Conservation (phyloP, 805 yeast species). For the Candida orba region DNA sequence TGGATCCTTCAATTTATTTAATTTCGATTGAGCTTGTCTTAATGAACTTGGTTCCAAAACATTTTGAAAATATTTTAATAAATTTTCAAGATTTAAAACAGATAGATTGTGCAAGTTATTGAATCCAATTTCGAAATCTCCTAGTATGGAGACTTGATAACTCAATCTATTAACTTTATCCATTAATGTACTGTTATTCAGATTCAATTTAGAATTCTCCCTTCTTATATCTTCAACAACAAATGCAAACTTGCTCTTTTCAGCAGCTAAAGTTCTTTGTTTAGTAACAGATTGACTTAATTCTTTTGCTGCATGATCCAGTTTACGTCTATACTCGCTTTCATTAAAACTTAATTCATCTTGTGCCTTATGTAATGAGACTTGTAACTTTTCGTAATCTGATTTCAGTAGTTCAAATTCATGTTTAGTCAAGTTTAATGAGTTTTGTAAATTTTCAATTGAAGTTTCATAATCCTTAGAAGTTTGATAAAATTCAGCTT, state of each 20-base stretch:
- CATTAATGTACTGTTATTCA: constrained; percentile 31
- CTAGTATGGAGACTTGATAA: constrained; percentile 18
- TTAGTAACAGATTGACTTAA: constrained; percentile 35
- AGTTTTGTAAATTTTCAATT: constrained; percentile 7
- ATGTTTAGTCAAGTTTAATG: constrained; percentile 10
- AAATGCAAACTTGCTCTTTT: constrained; percentile 36
- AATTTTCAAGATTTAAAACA: constrained; percentile 39
- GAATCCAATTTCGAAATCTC: constrained; percentile 34
- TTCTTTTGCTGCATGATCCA: constrained; percentile 32
- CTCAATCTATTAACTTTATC: constrained; percentile 30
- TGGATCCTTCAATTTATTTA: constrained; percentile 33
- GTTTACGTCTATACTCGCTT: constrained; percentile 23
- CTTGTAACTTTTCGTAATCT: constrained; percentile 22
- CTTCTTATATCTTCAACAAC: constrained; percentile 31
- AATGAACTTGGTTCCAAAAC: constrained; percentile 54
- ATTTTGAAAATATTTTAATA: constrained; percentile 43
- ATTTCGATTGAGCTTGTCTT: constrained; percentile 48
- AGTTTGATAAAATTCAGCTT: constrained; percentile 7
- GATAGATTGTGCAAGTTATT: constrained; percentile 35
- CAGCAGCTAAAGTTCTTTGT: constrained; percentile 37
- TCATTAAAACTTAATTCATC: constrained; percentile 24
- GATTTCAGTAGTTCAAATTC: constrained; percentile 16
- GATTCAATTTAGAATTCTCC: constrained; percentile 31
- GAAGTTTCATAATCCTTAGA: constrained; percentile 11
- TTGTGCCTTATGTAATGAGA: constrained; percentile 16